A percentile compares a stretch with the other conserved stretches of the same genome.
phyloP scores from a whole-genome alignment of 1,284 basidiomycete species.

The Jaminaea rosea region DNA sequence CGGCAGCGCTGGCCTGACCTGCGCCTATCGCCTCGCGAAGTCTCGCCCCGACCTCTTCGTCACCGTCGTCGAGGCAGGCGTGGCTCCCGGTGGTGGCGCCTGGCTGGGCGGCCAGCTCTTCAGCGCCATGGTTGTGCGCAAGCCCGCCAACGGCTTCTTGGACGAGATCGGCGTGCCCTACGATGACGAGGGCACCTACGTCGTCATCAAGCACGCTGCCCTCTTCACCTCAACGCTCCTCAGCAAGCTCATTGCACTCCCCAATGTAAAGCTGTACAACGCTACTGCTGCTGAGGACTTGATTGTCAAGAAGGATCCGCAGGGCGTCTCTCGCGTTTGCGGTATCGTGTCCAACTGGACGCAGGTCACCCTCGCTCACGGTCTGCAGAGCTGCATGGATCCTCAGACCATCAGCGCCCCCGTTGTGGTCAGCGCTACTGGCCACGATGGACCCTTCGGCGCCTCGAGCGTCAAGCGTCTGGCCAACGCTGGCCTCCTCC shows the following conservation, averaged over 20 bases:
- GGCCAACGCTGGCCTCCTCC: conserved; percentile 64
- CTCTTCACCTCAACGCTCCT: conserved; percentile 63
- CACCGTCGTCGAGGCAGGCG: conserved; percentile 72
- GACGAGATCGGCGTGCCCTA: conserved; percentile 65
- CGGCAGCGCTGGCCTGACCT: conserved; percentile 68
- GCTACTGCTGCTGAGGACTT: conserved; percentile 48
- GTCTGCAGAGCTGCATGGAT: conserved; percentile 67
- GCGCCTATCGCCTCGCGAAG: conserved; percentile 60
- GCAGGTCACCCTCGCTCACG: conserved; percentile 67
- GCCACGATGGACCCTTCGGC: conserved; percentile 75
- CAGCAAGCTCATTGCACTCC: conserved; percentile 59
- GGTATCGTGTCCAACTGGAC: conserved; percentile 82
- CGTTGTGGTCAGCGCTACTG: conserved; percentile 54
- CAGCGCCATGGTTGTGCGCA: conserved; percentile 76
- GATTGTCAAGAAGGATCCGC: conserved; percentile 39
- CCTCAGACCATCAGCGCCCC: conserved; percentile 68
- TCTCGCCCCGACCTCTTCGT: conserved; percentile 67
- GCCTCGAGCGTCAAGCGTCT: conserved; percentile 75
- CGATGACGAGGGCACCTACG: conserved; percentile 67
- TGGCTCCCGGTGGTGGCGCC: conserved; percentile 59
- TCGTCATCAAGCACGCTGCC: conserved; percentile 36
- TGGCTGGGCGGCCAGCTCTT: conserved; percentile 61
- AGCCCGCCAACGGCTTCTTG: conserved; percentile 67
- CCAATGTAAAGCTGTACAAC: conserved; percentile 57
- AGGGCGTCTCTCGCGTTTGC: conserved; percentile 58